These are phyloP conservation scores for Kickxella alabastrina DNA, from an alignment of 192 early-diverging fungal species.

Conservation along the genomic window DNA sequence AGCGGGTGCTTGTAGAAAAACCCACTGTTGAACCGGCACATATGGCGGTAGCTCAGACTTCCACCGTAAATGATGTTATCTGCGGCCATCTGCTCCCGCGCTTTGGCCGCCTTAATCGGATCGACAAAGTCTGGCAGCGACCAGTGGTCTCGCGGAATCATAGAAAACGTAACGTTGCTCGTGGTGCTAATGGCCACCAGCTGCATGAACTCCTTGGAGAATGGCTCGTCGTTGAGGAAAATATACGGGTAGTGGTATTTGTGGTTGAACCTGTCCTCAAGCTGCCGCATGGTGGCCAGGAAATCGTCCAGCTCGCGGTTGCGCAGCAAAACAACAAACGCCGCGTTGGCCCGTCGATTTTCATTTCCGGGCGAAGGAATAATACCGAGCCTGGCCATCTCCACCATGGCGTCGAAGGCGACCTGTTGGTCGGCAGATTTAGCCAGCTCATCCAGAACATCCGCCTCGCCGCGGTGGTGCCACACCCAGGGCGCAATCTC, in stretches of 20 bases:
- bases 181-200: conserved; percentile 44
- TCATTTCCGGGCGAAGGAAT: neutral
- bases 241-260: conserved; percentile 67
- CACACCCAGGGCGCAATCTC: conserved; percentile 54
- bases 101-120: conserved; percentile 8
- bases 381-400: conserved; percentile 20
- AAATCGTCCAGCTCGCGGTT: conserved; percentile 55
- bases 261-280: conserved; percentile 66
- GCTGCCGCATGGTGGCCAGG: conserved; percentile 48
- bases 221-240: conserved; percentile 65
- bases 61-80: conserved; percentile 68
- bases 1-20: conserved; percentile 66
- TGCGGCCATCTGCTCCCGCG: conserved; percentile 57
- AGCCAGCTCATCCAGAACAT: conserved; percentile 4
- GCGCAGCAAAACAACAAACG: conserved; percentile 56
- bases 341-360: conserved; percentile 15
- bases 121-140: conserved; percentile 52
- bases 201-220: conserved; percentile 55
- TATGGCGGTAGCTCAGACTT: conserved; percentile 77
- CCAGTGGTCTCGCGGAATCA: conserved; percentile 55
- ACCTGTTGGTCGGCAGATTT: neutral
- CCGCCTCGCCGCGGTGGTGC: conserved; percentile 44
- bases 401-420: neutral
- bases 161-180: conserved; percentile 54
- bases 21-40: conserved; percentile 69